Evolutionary conservation across 306 rosid genomes (phyloP).

Genomic region (Prunus padus): DNA sequence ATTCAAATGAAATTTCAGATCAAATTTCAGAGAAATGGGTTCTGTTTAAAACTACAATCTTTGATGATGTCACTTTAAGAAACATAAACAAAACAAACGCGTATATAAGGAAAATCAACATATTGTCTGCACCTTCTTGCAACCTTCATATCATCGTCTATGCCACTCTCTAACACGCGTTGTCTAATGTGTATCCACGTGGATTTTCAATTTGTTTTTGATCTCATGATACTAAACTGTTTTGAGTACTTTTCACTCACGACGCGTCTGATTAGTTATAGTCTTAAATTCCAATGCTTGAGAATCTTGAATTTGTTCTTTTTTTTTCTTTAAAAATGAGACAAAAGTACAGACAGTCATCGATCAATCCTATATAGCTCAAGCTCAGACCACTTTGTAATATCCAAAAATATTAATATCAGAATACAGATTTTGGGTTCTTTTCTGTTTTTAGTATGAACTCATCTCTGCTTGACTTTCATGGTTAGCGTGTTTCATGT

Average conservation of each 20-base stretch:
- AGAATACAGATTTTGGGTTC: background rate
- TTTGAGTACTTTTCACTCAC: constrained; percentile 19
- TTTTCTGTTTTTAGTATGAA: background rate
- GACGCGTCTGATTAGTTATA: constrained; percentile 27
- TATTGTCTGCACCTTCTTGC: constrained; percentile 4
- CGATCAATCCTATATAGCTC: background rate
- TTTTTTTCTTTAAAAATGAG: background rate
- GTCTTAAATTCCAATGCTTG: constrained; percentile 17
- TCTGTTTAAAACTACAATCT: background rate
- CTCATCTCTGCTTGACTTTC: constrained; percentile 34
- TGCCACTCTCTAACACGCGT: constrained; percentile 8
- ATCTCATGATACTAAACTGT: background rate
- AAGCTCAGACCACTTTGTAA: background rate
- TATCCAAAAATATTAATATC: background rate
- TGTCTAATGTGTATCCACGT: background rate
- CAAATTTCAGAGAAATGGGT: constrained; percentile 15
- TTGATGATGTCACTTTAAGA: background rate
- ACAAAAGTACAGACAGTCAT: background rate
- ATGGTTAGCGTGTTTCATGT: constrained; percentile 18
- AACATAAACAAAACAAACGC: constrained; percentile 7
- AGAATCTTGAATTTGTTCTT: background rate
- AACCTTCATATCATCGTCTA: background rate
- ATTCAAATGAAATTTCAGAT: constrained; percentile 22
- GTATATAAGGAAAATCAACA: background rate
- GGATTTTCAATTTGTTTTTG: background rate